These are phyloP conservation scores for Komagataella populi DNA, from an alignment of 805 yeast species.

Conservation along the genomic window DNA sequence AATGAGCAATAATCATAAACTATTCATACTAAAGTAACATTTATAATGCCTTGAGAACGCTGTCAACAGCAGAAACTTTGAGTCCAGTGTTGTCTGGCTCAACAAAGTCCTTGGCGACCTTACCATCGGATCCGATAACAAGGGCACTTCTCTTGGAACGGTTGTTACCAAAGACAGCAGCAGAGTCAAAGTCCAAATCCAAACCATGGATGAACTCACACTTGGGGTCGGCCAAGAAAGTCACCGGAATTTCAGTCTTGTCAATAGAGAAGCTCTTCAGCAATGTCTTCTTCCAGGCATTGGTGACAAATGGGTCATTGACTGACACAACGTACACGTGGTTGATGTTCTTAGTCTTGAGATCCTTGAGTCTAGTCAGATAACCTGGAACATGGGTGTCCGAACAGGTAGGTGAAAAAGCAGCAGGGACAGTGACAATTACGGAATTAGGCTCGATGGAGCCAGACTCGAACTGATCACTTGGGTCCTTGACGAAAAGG, in stretches of 20 bases:
- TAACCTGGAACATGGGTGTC: slow-evolving; percentile 67
- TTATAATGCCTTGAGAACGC: slow-evolving; percentile 18
- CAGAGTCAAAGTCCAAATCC: slow-evolving; percentile 64
- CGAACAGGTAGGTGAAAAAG: slow-evolving; percentile 72
- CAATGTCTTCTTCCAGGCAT: slow-evolving; percentile 58
- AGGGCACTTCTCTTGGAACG: slow-evolving; percentile 70
- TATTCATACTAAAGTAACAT: neutral
- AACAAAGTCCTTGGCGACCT: slow-evolving; percentile 47
- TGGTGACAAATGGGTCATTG: slow-evolving; percentile 77
- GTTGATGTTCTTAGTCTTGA: slow-evolving; percentile 53
- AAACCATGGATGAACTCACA: slow-evolving; percentile 57
- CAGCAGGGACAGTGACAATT: slow-evolving; percentile 56
- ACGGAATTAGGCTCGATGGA: slow-evolving; percentile 22
- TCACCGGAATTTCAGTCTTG: slow-evolving; percentile 1
- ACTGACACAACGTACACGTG: slow-evolving; percentile 60
- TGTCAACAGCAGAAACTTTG: slow-evolving; percentile 33
- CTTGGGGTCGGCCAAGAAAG: slow-evolving; percentile 65
- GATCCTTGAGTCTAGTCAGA: slow-evolving; percentile 32
- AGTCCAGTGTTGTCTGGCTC: slow-evolving; percentile 78
- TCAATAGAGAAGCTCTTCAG: slow-evolving; percentile 7
- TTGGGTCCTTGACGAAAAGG: neutral
- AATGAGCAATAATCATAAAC: neutral
- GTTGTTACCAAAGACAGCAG: slow-evolving; percentile 57
- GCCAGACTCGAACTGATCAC: neutral
- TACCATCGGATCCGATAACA: slow-evolving; percentile 54